Base-by-base conservation (phyloP, 495 filamentous ascomycete species). In the Daldinia caldariorum region DNA sequence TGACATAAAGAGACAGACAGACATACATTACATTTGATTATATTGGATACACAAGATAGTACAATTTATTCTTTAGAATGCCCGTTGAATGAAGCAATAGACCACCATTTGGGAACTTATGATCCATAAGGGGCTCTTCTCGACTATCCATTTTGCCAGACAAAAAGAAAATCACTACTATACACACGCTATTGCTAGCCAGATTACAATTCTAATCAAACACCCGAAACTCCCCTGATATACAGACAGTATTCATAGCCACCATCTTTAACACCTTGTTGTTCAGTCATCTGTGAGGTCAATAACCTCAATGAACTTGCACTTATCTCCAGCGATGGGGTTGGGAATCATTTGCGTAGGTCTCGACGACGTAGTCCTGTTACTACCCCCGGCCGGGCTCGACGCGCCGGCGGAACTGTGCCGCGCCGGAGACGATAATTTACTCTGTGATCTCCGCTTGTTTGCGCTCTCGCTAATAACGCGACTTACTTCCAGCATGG, bases 211-310 rank as follows among this genome's bases (percentile, higher is more conserved):
- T 31, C 20, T 51, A 31, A 9, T 8, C 49, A 51, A 61, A 55
- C 45, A 37, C 32, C 45, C 16, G 50, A 2, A 2, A 38, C 12
- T 31, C 18, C 32, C 59, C n/a, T 22, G 14, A 31, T 50, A 1
- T 10, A 38, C 14, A 32, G 0, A 38, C 14, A 32, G 0, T 32
- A 22, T 47, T 13, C 22, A 32, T 32, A n/a, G 3, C 18, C 26
- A 3, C 14, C 6, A 14, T 2, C 49, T 12, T n/a, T 10, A 32
- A 12, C 3, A 6, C 16, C 10, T 16, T 43, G 13, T 58, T 66
- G 9, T 58, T 66, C n/a, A 70, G 41, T 70, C 57, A 26, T 66
- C 68, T 16, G 63, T 70, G 50, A 70, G 68, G 22, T 70, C 68
- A 50, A 67, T 70, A 16, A 50, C n/a, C 22, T 70, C 68, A 35